Evolutionary conservation across 441 rosid species (phyloP), one percentile per base, ranked within the genome.

Genomic region (Erysimum cheiri): DNA sequence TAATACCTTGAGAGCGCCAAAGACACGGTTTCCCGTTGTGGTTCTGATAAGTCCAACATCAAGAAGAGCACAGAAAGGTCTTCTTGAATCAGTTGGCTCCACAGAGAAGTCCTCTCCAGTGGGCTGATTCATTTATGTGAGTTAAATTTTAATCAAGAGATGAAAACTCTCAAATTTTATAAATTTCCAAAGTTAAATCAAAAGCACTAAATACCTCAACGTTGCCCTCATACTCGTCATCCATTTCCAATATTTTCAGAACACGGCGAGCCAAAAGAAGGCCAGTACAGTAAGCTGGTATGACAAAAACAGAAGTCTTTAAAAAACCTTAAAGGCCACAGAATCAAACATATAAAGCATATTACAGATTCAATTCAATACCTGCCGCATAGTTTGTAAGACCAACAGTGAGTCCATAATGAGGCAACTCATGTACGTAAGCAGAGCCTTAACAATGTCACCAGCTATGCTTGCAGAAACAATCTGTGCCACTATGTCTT

Each of bases 21-120:
- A 92, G 5, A 88, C 87, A 71, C 88, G 87, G 67, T 88, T 85
- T 13, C 97, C 97, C 0, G 98, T 90, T 13, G 98, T 90, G 32
- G 98, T 92, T 73, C 81, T 87, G 71, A 90, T 19, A 31, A 92
- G 85, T 19, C 98, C 98, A 22, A 92, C 98, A 85, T 92, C 98
- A 75, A 92, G 98, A 52, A 93, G 89, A 52, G 97, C 96, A 55
- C 96, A 96, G 88, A 93, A 93, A 5, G 98, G 98, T 81, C 98
- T 87, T 80, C 96, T 83, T 63, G 69, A 78, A 4, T 83, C 98
- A 55, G 87, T 79, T 76, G 92, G 97, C 49, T 92, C 98, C n/a
- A 90, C 91, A 5, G 92, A 85, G 49, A 43, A 92, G 68, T 92
- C 98, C 81, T 88, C 98, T 6, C 98, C 98, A 14, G 86, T 82